phyloP scores from a whole-genome alignment of 768 basidiomycete species.

The Mycena epipterygia region DNA sequence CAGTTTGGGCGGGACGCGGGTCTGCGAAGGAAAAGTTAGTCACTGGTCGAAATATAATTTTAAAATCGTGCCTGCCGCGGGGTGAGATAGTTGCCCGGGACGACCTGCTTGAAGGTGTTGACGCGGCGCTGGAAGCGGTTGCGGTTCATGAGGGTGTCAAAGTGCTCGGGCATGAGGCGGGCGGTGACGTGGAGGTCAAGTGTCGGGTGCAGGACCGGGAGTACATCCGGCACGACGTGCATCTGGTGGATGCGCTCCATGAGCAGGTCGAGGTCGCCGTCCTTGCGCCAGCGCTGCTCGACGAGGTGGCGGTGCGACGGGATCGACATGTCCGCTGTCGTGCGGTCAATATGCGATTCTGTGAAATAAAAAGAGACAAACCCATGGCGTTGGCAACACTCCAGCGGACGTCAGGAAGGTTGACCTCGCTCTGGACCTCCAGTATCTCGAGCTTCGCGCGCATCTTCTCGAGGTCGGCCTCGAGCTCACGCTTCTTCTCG shows the following conservation, averaged over 20 bases:
- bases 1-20: constrained; percentile 72
- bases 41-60: not conserved
- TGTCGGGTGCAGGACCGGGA: constrained; percentile 78
- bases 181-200: constrained; percentile 80
- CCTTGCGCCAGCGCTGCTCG: constrained; percentile 88
- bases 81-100: constrained; percentile 77
- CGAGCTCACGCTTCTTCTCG: constrained; percentile 47
- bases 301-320: constrained; percentile 83
- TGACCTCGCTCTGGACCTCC: constrained; percentile 85
- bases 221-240: constrained; percentile 89
- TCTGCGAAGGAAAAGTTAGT: constrained; percentile 57
- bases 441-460: constrained; percentile 69
- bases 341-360: not conserved
- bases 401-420: constrained; percentile 89
- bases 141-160: constrained; percentile 43
- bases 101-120: constrained; percentile 62
- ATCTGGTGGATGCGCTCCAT: constrained; percentile 96
- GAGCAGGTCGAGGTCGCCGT: constrained; percentile 87
- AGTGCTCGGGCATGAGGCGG: constrained; percentile 47
- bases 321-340: constrained; percentile 74
- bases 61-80: constrained; percentile 73
- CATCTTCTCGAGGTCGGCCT: constrained; percentile 57
- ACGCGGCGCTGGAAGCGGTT: constrained; percentile 34
- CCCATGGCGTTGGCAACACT: constrained; percentile 83
- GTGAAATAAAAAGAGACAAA: constrained; percentile 51